Percentiles rank a stretch among this genome's conserved stretches.
Conservation (phyloP, 2,329 filamentous ascomycete species). For the Colletotrichum ledebouriae region DNA sequence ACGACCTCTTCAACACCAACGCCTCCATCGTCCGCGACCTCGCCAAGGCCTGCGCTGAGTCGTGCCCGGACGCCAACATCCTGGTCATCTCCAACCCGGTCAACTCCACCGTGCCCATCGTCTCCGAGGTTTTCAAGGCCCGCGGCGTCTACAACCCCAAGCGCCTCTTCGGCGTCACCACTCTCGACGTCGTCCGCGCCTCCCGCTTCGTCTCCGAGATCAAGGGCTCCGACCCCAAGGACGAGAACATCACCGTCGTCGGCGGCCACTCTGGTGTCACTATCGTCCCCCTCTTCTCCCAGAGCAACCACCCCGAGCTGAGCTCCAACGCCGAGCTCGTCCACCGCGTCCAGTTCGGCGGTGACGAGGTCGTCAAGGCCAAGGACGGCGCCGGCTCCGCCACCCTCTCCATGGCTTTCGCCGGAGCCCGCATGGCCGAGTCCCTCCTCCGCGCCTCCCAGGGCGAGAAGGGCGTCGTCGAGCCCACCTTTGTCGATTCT, state of each 20-base stretch:
- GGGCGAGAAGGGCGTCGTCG: constrained; percentile 93
- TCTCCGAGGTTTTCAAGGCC: constrained; percentile 96
- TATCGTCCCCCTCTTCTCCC: constrained; percentile 97
- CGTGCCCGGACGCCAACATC: constrained; percentile 92
- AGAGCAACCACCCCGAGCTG: constrained; percentile 89
- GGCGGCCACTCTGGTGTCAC: constrained; percentile 98
- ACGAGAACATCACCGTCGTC: constrained; percentile 95
- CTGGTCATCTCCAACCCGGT: constrained; percentile 99
- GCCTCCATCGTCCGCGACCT: constrained; percentile 99
- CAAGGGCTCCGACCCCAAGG: constrained; percentile 89
- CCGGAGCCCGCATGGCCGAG: constrained; percentile 87
- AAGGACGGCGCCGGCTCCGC: constrained; percentile 98
- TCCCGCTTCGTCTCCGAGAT: constrained; percentile 97
- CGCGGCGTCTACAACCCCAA: constrained; percentile 98
- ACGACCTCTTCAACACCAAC: constrained; percentile 99
- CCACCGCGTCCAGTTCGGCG: constrained; percentile 97
- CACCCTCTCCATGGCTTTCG: constrained; percentile 99
- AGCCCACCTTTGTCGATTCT: constrained; percentile 97
- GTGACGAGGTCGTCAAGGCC: constrained; percentile 98
- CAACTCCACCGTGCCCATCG: constrained; percentile 99
- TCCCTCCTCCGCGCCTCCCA: constrained; percentile 91
- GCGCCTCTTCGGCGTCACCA: constrained; percentile 99
- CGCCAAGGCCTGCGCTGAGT: constrained; percentile 92
- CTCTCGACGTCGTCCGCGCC: constrained; percentile 97
- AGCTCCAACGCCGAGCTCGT: constrained; percentile 83